These are phyloP conservation scores for Chaetomium tenue DNA, from an alignment of 495 filamentous ascomycete species.

Conservation along the genomic window DNA sequence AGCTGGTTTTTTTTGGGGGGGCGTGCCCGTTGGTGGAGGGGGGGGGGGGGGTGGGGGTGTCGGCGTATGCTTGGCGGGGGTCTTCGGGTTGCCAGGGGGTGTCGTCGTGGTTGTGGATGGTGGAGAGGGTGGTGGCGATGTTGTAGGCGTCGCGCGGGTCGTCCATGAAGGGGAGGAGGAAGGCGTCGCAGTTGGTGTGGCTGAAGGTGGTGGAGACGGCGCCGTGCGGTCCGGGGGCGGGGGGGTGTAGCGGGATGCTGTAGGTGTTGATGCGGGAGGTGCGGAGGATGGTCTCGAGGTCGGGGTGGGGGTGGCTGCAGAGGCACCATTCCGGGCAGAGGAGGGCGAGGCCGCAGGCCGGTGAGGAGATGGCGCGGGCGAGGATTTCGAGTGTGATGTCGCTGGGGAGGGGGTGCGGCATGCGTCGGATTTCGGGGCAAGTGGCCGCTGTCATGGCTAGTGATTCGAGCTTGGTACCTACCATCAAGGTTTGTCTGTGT, in stretches of 20 bases:
- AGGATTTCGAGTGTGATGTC: conserved; percentile 22
- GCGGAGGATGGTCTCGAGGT: conserved; percentile 14
- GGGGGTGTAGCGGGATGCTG: conserved; percentile 4
- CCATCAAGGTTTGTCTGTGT: neutral
- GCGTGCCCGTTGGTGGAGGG: too few species aligned
- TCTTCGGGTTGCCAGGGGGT: neutral
- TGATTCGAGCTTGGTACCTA: neutral
- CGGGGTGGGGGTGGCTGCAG: conserved; percentile 6
- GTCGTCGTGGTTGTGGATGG: too few species aligned
- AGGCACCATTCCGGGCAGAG: conserved; percentile 20
- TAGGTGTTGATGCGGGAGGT: conserved; percentile 22
- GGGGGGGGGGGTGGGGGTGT: too few species aligned
- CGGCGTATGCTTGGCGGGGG: neutral
- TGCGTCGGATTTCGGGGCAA: neutral
- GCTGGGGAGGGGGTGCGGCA: conserved; percentile 5
- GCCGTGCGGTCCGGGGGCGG: neutral
- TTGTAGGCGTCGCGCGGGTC: conserved; percentile 1
- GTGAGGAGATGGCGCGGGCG: neutral
- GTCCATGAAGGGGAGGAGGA: conserved; percentile 5
- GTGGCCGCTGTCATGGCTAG: neutral
- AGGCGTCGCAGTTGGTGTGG: neutral
- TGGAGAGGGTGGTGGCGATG: too few species aligned
- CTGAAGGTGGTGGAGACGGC: conserved; percentile 8
- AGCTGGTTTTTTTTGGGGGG: neutral
- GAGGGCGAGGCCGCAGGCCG: conserved; percentile 14